A percentile compares a stretch with the other conserved stretches of the same genome.
phyloP scores from a whole-genome alignment of 1,284 basidiomycete genomes.

The Coriolopsis trogii region DNA sequence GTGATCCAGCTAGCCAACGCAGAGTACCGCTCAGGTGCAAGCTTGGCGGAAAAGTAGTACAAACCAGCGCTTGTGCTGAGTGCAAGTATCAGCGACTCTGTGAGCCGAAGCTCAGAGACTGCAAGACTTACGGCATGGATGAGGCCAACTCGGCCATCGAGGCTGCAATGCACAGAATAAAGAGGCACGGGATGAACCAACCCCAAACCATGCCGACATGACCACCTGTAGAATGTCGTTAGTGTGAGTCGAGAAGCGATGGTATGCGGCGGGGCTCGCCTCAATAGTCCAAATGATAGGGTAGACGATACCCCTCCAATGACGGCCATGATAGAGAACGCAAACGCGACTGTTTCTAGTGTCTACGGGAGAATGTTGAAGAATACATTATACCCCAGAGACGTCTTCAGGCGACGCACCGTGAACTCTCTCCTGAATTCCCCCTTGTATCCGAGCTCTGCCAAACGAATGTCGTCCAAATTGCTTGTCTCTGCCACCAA shows the following conservation, averaged over 20 bases:
- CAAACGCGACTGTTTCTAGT: constrained; percentile 66
- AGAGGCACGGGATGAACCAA: constrained; percentile 72
- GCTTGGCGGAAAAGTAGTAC: constrained; percentile 74
- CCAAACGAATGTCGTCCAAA: constrained; percentile 58
- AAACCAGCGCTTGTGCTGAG: constrained; percentile 54
- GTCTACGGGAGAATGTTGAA: constrained; percentile 37
- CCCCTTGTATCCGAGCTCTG: constrained; percentile 70
- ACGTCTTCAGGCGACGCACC: constrained; percentile 39
- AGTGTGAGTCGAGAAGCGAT: neutral
- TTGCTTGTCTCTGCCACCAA: constrained; percentile 10
- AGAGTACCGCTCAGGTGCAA: constrained; percentile 61
- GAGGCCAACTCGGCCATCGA: constrained; percentile 73
- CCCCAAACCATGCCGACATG: constrained; percentile 79
- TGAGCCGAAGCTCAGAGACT: neutral
- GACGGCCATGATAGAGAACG: constrained; percentile 77
- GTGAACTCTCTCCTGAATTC: constrained; percentile 79
- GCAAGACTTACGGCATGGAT: constrained; percentile 66
- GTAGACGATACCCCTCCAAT: constrained; percentile 69
- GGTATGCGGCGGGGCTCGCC: constrained; percentile 39
- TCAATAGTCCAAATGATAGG: constrained; percentile 59
- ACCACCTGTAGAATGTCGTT: constrained; percentile 45
- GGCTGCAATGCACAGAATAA: constrained; percentile 65
- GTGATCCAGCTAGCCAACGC: constrained; percentile 76
- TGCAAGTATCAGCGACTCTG: no score
- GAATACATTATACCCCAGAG: neutral